Conservation (phyloP, 768 basidiomycete genomes). For the Trametes punicea region DNA sequence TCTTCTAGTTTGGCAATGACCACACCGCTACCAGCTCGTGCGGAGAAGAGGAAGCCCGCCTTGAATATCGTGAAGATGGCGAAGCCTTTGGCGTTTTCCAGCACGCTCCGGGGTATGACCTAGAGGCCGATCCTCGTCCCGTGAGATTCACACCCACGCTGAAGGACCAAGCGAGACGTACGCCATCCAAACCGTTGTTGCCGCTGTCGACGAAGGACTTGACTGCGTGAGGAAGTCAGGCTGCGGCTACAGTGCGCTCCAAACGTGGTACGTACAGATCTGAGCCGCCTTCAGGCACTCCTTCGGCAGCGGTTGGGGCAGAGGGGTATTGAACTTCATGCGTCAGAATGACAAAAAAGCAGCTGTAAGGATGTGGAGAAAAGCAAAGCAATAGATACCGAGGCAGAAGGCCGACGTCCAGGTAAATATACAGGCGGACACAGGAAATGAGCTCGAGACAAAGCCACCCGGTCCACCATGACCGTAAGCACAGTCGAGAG, state of each 20-base stretch:
- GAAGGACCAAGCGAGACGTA: conserved; percentile 28
- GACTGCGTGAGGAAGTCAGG: conserved; percentile 43
- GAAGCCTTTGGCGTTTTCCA: conserved; percentile 67
- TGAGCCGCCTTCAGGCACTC: conserved; percentile 87
- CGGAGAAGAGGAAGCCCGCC: conserved; percentile 62
- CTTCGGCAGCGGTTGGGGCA: conserved; percentile 64
- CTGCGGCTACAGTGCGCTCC: background rate
- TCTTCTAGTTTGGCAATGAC: conserved; percentile 83
- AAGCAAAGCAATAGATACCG: background rate
- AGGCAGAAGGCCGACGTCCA: background rate
- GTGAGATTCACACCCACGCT: background rate
- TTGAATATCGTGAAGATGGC: conserved; percentile 91
- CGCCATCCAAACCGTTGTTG: conserved; percentile 84
- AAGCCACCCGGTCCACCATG: background rate
- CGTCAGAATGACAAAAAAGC: conserved; percentile 3
- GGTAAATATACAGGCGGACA: background rate
- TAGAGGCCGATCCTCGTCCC: conserved; percentile 18
- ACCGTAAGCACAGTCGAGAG: background rate
- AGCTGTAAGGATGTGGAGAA: background rate
- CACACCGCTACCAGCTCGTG: conserved; percentile 80
- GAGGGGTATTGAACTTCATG: conserved; percentile 50
- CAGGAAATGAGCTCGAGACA: background rate
- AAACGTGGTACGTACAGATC: conserved; percentile 58
- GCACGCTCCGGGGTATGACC: conserved; percentile 54
- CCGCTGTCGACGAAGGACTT: conserved; percentile 77